phyloP scores from a whole-genome alignment of 2,329 filamentous ascomycete species.

The Neofusicoccum sp. region DNA sequence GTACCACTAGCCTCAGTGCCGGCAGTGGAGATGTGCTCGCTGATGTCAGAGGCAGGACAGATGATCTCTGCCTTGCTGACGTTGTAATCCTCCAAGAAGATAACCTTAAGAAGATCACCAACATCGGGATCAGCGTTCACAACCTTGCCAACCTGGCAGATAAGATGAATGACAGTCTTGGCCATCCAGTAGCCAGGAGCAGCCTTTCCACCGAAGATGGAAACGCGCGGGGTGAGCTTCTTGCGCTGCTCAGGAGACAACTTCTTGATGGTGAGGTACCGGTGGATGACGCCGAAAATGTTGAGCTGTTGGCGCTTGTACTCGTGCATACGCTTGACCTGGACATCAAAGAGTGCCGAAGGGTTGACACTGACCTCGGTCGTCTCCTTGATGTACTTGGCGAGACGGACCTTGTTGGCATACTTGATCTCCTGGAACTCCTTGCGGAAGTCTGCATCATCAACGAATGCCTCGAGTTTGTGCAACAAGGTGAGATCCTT shows the following conservation, averaged over 20 bases:
- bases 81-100: slow-evolving; percentile 98
- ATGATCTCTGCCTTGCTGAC: slow-evolving; percentile 99
- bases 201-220: slow-evolving; percentile 96
- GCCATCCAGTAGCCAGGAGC: slow-evolving; percentile 99
- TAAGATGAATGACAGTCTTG: slow-evolving; percentile 95
- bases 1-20: slow-evolving; percentile 87
- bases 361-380: slow-evolving; percentile 83
- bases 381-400: slow-evolving; percentile 83
- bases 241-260: slow-evolving; percentile 81
- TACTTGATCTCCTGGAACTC: slow-evolving; percentile 97
- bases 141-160: slow-evolving; percentile 86
- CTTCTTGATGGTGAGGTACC: slow-evolving; percentile 84
- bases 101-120: slow-evolving; percentile 91
- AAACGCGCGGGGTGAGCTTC: slow-evolving; percentile 83
- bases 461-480: slow-evolving; percentile 76
- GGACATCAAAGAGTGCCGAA: slow-evolving; percentile 85
- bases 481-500: slow-evolving; percentile 86
- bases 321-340: slow-evolving; percentile 98
- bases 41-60: slow-evolving; percentile 88
- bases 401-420: slow-evolving; percentile 89
- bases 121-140: slow-evolving; percentile 92
- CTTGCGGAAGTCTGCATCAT: slow-evolving; percentile 87
- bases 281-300: slow-evolving; percentile 95
- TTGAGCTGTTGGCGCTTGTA: slow-evolving; percentile 99
- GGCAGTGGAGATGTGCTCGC: slow-evolving; percentile 97